Evolutionary conservation across 345 rosid genomes (phyloP).

Genomic region (Murraya koenigii): DNA sequence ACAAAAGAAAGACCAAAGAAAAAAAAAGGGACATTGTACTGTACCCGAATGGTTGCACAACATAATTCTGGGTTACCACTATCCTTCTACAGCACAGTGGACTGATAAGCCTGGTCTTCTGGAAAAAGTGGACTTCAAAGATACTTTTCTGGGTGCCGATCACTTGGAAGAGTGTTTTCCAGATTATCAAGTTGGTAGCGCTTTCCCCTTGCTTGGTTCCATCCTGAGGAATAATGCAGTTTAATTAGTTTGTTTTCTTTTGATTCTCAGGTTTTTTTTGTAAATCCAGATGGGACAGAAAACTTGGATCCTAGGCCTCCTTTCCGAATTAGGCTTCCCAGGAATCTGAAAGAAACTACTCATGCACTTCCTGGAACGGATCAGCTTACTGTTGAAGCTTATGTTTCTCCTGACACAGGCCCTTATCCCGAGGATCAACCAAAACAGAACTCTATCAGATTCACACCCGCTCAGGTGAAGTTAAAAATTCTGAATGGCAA

Average conservation of each 20-base stretch:
- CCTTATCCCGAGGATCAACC: slow-evolving; percentile 99
- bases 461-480: slow-evolving; percentile 87
- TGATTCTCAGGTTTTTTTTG: slow-evolving; percentile 56
- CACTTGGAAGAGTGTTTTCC: slow-evolving; percentile 80
- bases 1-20: too few relatives aligned
- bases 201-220: slow-evolving; percentile 11
- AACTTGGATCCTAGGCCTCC: slow-evolving; percentile 73
- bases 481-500: too few relatives aligned
- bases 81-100: slow-evolving; percentile 99
- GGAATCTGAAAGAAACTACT: slow-evolving; percentile 53
- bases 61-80: slow-evolving; percentile 89
- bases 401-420: slow-evolving; percentile 91
- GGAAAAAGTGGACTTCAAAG: slow-evolving; percentile 87
- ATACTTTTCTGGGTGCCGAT: slow-evolving; percentile 75
- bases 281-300: slow-evolving; percentile 63
- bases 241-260: slow-evolving; percentile 7
- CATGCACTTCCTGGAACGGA: slow-evolving; percentile 84
- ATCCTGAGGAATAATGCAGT: neutral
- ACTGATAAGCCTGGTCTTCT: slow-evolving; percentile 93
- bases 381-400: slow-evolving; percentile 80
- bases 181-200: slow-evolving; percentile 61
- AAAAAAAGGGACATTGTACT: slow-evolving; percentile 45
- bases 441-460: slow-evolving; percentile 86
- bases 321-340: slow-evolving; percentile 73
- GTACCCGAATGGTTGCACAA: slow-evolving; percentile 99